Base-by-base conservation (phyloP, 176 grass and related monocot genomes). In the Eragrostis curvula region DNA sequence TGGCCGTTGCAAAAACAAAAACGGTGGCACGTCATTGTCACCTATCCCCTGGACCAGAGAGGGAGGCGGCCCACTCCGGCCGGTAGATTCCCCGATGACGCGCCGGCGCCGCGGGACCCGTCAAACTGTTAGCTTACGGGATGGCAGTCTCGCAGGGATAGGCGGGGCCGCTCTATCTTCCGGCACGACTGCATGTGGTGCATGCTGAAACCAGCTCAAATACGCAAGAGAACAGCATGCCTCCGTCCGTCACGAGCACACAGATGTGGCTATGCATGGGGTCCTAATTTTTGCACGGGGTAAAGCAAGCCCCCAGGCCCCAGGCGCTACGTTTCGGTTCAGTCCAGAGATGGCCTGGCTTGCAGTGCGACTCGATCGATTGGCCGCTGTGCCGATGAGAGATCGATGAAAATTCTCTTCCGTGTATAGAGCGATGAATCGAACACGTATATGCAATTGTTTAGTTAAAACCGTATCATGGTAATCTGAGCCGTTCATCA, bases 51-150 rank as follows among this genome's bases (percentile, higher is more conserved):
- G 76, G 76, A 79, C 76, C 76, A 78, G 29, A 36, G 24, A 12
- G n/a, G 56, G 24, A 12, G n/a, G 56, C 56, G 56, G 21, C 43
- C 75, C 27, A 50, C 76, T 12, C 58, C 43, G 5, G 75, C 16
- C 24, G 47, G 75, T 65, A 65, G 75, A 78, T 78, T 65, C 60
- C 75, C 43, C 45, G 15, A 18, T 77, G 56, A 77, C 24, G 74
- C 42, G 41, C 45, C 41, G 58, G n/a, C n/a, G 56, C 9, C 56
- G 8, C 12, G 42, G 57, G 75, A 28, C 75, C 75, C 55, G 43
- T 12, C 75, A 47, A 77, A 47, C 75, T 77, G 41, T 46, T 61
- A 77, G 41, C 25, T 30, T 63, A 30, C 24, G 42, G 44, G 58
- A 45, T 75, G 73, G 32, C 73, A 43, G 52, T 58, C 73, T 51